Conservation (phyloP, 164 flowering plant species). For the Magnolia sinica region DNA sequence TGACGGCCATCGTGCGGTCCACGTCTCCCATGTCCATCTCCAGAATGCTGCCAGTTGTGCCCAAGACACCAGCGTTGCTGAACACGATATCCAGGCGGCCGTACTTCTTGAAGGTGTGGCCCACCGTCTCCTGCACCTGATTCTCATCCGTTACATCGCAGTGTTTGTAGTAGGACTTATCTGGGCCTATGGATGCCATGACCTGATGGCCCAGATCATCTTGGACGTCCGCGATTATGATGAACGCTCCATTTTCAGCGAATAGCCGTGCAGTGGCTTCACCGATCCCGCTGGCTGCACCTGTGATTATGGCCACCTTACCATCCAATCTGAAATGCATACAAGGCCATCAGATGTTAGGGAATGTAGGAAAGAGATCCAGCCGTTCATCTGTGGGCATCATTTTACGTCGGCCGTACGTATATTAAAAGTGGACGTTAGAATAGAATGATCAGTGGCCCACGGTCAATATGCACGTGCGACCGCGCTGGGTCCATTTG, state of each 20-base stretch:
- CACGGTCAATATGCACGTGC: no score
- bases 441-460: no score
- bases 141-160: conserved; percentile 35
- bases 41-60: not conserved
- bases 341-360: not conserved
- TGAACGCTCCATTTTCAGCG: conserved; percentile 12
- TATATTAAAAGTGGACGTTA: not conserved
- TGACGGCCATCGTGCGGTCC: conserved; percentile 8
- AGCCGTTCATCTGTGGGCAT: no score
- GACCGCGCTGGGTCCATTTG: no score
- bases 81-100: conserved; percentile 27
- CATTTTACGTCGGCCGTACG: not conserved
- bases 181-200: conserved; percentile 16
- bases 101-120: conserved; percentile 11
- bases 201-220: conserved; percentile 24
- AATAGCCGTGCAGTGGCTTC: conserved; percentile 16
- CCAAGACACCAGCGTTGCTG: conserved; percentile 33
- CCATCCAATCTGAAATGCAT: conserved; percentile 18
- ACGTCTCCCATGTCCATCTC: conserved; percentile 1
- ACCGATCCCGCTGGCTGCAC: conserved; percentile 22
- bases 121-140: conserved; percentile 20
- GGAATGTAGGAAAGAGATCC: not conserved
- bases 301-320: conserved; percentile 22
- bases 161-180: conserved; percentile 14
- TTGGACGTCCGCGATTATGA: conserved; percentile 25